Conservation (phyloP, 805 yeast genomes). For the Nakazawaea sp. region DNA sequence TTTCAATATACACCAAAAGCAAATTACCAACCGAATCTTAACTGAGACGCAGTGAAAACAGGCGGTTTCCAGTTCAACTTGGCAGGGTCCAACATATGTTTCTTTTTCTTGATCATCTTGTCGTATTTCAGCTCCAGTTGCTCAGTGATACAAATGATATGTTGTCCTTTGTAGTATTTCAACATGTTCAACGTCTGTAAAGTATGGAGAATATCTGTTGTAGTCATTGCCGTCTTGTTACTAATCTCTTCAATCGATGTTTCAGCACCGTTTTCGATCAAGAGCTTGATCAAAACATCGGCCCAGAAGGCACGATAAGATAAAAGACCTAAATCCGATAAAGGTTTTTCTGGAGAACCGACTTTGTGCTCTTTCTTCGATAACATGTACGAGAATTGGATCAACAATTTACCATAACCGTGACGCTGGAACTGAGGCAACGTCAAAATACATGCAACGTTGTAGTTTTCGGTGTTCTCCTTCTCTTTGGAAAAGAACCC, state of each 20-base stretch:
- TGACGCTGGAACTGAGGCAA: slow-evolving; percentile 93
- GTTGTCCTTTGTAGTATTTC: slow-evolving; percentile 92
- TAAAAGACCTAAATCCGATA: slow-evolving; percentile 87
- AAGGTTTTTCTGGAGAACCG: slow-evolving; percentile 97
- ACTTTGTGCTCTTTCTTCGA: slow-evolving; percentile 83
- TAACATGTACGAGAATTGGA: slow-evolving; percentile 89
- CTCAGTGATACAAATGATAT: slow-evolving; percentile 79
- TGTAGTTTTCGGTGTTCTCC: slow-evolving; percentile 90
- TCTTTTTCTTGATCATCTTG: slow-evolving; percentile 53
- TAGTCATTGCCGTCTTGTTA: slow-evolving; percentile 84
- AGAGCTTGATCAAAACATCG: slow-evolving; percentile 69
- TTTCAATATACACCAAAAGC: no score
- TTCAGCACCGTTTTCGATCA: slow-evolving; percentile 60
- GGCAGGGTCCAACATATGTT: slow-evolving; percentile 67
- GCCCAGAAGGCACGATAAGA: slow-evolving; percentile 97
- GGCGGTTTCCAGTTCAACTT: slow-evolving; percentile 92
- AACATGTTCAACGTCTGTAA: slow-evolving; percentile 86
- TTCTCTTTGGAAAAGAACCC: slow-evolving; percentile 97
- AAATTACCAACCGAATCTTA: slow-evolving; percentile 86
- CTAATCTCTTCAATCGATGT: slow-evolving; percentile 82
- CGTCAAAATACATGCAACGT: slow-evolving; percentile 94
- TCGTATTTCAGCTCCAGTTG: slow-evolving; percentile 75
- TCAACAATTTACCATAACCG: slow-evolving; percentile 88
- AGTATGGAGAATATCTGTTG: slow-evolving; percentile 91
- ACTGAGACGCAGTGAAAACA: slow-evolving; percentile 88